Evolutionary conservation across 169 alveolate species (phyloP).

Genomic region (Eimeria brunetti): DNA sequence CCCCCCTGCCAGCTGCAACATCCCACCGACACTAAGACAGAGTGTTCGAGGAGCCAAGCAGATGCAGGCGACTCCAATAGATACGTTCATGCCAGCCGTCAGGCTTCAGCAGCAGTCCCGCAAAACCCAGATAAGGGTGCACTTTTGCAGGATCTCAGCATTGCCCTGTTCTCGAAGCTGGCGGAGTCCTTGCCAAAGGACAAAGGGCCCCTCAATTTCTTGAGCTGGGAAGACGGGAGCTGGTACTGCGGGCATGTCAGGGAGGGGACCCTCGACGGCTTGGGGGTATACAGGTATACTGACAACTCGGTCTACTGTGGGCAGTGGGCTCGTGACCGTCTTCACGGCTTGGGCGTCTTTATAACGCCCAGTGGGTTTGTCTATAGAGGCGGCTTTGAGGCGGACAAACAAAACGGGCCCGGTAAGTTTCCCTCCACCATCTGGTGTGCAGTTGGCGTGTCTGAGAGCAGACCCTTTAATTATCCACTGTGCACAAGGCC

Average conservation of each 20-base stretch:
- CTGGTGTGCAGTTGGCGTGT: not conserved
- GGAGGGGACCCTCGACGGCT: constrained; percentile 68
- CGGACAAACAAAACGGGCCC: constrained; percentile 64
- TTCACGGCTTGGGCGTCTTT: constrained; percentile 77
- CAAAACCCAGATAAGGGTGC: constrained; percentile 17
- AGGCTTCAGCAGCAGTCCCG: not conserved
- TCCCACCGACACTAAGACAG: not conserved
- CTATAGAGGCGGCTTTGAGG: constrained; percentile 69
- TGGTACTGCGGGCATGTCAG: constrained; percentile 72
- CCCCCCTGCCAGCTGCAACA: not conserved
- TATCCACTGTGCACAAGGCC: not conserved
- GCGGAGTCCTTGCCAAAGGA: constrained; percentile 58
- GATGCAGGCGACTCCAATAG: constrained; percentile 29
- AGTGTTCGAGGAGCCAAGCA: not conserved
- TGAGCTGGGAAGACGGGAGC: constrained; percentile 76
- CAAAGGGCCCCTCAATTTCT: constrained; percentile 39
- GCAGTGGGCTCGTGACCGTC: constrained; percentile 68
- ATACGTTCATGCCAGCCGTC: not conserved
- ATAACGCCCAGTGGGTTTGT: constrained; percentile 64
- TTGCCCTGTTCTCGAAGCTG: constrained; percentile 49
- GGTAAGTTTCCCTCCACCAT: constrained; percentile 43
- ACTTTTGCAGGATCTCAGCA: constrained; percentile 55
- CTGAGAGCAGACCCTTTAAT: not conserved
- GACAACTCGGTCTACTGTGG: constrained; percentile 76
- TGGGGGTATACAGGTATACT: constrained; percentile 71